Evolutionary conservation across 1,284 basidiomycete species (phyloP), one percentile per base, ranked within the genome.

Genomic region (Pisolithus thermaeus): DNA sequence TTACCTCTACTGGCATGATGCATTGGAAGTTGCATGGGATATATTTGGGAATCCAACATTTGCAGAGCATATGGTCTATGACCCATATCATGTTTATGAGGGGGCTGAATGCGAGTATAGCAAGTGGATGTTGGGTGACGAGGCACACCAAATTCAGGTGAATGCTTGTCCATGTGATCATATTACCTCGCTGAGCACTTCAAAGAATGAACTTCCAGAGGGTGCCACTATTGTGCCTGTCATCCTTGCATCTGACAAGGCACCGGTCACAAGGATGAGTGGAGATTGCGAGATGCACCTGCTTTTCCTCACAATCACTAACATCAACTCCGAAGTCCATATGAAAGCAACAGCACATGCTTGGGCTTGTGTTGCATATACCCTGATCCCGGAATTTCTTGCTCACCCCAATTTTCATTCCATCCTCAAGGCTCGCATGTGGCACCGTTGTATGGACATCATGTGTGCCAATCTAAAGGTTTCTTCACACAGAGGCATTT

Each of bases 181-280:
- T 18, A 9, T 11, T 30, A n/a, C 9, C 30, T 14, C 11, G 38
- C 1, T 28, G 7, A 35, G 43, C 7, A 23, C 25, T 12, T 42
- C 28, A 14, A 37, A 52, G 40, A 14, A 49, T 36, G 14, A 41
- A 30, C 47, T 52, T 7, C 51, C 51, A 23, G 30, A 37, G 3
- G 46, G 51, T 1, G 39, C 51, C 18, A 49, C 39, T 27, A 52
- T 52, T 4, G 25, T 49, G 8, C 28, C 39, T 0, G 52, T 60
- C 14, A 47, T 59, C 1, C 1, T 36, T n/a, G 36, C 50, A 0
- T 59, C 56, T 0, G 46, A 59, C 11, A 59, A 59, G 18, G 60
- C 38, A 0, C 32, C 48, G 0, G 23, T 59, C 0, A 57, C 45
- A 3, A 20, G 23, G 0, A 46, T 49, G 7, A 47, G 48, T 1